Conservation (phyloP, 2,329 filamentous ascomycete genomes). For the Daldinia eschscholtzii region DNA sequence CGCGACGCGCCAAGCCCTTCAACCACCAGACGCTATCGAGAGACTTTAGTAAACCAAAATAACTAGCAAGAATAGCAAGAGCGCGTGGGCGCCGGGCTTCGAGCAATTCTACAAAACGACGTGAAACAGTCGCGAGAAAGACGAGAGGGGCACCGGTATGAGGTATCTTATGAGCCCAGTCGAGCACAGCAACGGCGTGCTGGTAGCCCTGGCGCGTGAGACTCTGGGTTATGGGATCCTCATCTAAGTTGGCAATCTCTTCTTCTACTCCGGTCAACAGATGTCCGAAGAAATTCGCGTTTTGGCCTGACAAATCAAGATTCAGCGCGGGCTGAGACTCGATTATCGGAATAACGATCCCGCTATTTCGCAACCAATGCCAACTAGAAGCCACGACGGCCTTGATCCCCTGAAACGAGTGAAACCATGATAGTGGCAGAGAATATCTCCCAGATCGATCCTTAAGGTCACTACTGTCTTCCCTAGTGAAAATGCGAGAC, state of each 20-base stretch:
- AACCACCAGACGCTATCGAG: conserved; percentile 78
- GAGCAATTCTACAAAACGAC: conserved; percentile 71
- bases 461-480: conserved; percentile 60
- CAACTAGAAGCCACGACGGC: conserved; percentile 73
- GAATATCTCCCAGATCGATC: conserved; percentile 62
- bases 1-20: conserved; percentile 72
- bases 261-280: conserved; percentile 70
- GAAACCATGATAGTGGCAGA: conserved; percentile 74
- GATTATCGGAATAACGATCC: conserved; percentile 70
- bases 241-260: conserved; percentile 59
- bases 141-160: conserved; percentile 70
- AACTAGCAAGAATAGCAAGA: conserved; percentile 73
- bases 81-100: conserved; percentile 71
- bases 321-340: conserved; percentile 73
- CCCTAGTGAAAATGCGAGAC: conserved; percentile 71
- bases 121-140: conserved; percentile 74
- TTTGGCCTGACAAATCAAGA: conserved; percentile 67
- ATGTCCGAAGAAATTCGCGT: conserved; percentile 71
- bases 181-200: conserved; percentile 74
- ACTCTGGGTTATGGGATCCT: conserved; percentile 39
- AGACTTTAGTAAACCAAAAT: conserved; percentile 74
- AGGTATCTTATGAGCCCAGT: conserved; percentile 74
- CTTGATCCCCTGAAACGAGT: conserved; percentile 76
- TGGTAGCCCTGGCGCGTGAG: conserved; percentile 68
- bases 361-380: conserved; percentile 71